phyloP scores from a whole-genome alignment of 176 grass and related monocot species.

The Musa beccarii region DNA sequence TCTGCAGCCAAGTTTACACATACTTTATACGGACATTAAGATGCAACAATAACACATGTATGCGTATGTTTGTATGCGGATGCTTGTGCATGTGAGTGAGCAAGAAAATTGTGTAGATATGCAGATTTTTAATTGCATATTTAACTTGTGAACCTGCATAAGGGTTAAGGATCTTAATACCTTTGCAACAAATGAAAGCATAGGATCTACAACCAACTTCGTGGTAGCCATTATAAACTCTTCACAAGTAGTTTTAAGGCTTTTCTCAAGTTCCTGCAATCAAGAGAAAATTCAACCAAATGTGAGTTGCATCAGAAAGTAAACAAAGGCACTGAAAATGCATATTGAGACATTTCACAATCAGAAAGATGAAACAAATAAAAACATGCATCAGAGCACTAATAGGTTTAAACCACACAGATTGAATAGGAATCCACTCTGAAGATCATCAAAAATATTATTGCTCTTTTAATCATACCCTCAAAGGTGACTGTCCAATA shows the following conservation, averaged over 20 bases:
- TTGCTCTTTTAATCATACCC: not conserved
- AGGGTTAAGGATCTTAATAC: slow-evolving; percentile 21
- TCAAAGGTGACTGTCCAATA: not conserved
- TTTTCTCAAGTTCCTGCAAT: slow-evolving; percentile 89
- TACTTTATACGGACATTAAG: too few species aligned
- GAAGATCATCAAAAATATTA: not conserved
- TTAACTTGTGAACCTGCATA: not conserved
- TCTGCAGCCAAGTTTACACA: too few species aligned
- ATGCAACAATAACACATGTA: too few species aligned
- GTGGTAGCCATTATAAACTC: slow-evolving; percentile 98
- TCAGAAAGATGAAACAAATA: not conserved
- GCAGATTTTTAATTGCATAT: not conserved
- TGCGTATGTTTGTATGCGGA: too few species aligned
- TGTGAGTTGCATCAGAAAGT: not conserved
- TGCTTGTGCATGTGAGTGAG: not conserved
- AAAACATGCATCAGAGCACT: not conserved
- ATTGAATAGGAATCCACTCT: not conserved
- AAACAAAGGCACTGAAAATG: not conserved
- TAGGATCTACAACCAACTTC: slow-evolving; percentile 90
- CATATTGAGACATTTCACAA: not conserved
- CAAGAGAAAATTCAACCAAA: slow-evolving; percentile 18
- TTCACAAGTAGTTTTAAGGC: slow-evolving; percentile 85
- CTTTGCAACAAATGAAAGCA: slow-evolving; percentile 99
- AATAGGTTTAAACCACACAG: not conserved
- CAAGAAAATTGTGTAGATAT: not conserved